Evolutionary conservation across 2,329 filamentous ascomycete species (phyloP), one percentile per base, ranked within the genome.

Genomic region (Chalaropsis ovoidea): DNA sequence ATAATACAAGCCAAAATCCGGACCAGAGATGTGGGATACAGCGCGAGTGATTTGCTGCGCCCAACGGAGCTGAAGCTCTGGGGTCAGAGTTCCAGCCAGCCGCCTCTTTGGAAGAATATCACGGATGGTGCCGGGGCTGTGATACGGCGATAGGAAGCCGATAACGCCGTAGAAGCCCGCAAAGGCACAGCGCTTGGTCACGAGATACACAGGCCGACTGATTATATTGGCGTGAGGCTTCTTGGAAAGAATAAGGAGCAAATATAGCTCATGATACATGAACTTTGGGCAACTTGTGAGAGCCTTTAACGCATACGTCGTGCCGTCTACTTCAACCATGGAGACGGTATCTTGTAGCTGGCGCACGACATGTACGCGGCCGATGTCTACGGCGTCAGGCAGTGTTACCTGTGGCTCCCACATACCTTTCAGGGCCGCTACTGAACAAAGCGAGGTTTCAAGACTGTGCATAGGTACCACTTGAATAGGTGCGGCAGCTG

Each of bases 311-410:
- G 84, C 79, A 75, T 78, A 80, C 1, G 76, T 71, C 61, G 74
- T 70, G 6, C 72, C 74, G 22, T 73, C 69, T 49, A 80, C 75
- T 41, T 74, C 73, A 56, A 85, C 81, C 15, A 84, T 74, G 65
- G 80, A 83, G 56, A 85, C 80, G 68, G 82, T 84, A 70, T 86
- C 83, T 69, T 85, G 80, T 19, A 85, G 73, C 71, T 85, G 80
- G 22, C 76, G 75, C 67, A 81, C 70, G 60, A 84, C 77, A 47
- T 76, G 74, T n/a, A 86, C 71, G 19, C 78, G 73, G 62, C 72
- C 72, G 42, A 86, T 77, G 68, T 83, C 79, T 65, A 85, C 70
- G 0, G 75, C 71, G 15, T 74, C 74, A 0, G 82, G 81, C 17
- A 83, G 71, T 2, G 70, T 58, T 19, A 79, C 69, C 4, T 74